phyloP scores from a whole-genome alignment of 257 asterid species.

The Knoxia roxburghii region DNA sequence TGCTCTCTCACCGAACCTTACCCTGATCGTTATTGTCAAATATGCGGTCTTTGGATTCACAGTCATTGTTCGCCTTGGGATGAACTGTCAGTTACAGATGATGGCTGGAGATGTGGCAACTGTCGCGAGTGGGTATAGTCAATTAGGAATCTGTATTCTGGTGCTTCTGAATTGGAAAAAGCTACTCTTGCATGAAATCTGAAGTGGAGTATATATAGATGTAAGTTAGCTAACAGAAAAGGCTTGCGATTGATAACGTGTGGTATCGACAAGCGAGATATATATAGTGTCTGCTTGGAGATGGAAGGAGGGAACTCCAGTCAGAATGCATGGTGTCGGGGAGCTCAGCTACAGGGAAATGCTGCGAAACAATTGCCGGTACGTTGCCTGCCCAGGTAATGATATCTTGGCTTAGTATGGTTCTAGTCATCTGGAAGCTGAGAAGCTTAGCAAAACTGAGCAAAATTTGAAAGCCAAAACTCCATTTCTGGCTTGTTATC shows the following conservation, averaged over 20 bases:
- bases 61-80: conserved; percentile 71
- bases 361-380: too few relatives aligned
- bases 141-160: neutral
- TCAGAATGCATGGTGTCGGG: neutral
- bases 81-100: conserved; percentile 32
- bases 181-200: neutral
- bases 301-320: neutral
- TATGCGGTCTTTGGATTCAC: conserved; percentile 59
- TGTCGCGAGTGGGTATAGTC: conserved; percentile 53
- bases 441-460: neutral
- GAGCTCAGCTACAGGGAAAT: neutral
- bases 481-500: too few relatives aligned
- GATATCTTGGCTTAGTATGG: neutral
- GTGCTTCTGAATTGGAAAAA: neutral
- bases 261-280: neutral
- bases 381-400: neutral
- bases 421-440: neutral
- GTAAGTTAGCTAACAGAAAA: neutral
- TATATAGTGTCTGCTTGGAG: neutral
- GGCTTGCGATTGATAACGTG: neutral
- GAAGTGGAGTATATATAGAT: neutral
- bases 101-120: conserved; percentile 70
- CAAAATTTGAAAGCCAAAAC: neutral
- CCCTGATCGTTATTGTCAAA: conserved; percentile 51
- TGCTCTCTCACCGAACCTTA: conserved; percentile 39